A percentile compares a stretch with the other conserved stretches of the same genome.
Evolutionary conservation across 2,329 filamentous ascomycete species (phyloP).

Genomic region (Aspergillus proliferans): DNA sequence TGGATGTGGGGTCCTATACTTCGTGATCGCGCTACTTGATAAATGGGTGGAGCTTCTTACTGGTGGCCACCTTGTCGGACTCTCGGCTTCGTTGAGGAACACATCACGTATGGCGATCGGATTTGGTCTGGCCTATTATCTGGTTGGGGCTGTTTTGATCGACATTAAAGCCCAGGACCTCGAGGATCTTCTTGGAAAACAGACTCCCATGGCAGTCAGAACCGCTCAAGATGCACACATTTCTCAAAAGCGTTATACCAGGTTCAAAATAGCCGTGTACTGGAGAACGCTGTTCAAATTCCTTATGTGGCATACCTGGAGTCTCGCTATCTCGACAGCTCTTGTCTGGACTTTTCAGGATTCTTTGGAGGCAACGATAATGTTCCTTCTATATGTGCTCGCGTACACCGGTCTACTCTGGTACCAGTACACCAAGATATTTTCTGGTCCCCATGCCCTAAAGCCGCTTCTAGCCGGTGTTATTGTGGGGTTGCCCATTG

Average conservation of each 20-base stretch:
- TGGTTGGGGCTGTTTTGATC: constrained; percentile 51
- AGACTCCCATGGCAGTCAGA: constrained; percentile 36
- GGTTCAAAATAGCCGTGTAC: constrained; percentile 45
- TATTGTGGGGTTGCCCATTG: constrained; percentile 42
- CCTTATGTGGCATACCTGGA: constrained; percentile 49
- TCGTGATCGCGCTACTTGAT: constrained; percentile 50
- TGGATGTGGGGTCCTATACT: constrained; percentile 50
- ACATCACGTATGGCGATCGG: constrained; percentile 45
- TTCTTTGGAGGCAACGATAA: constrained; percentile 36
- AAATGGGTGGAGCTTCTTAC: constrained; percentile 49
- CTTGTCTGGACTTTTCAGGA: constrained; percentile 50
- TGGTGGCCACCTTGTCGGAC: constrained; percentile 38
- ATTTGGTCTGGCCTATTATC: constrained; percentile 53
- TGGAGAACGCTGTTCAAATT: constrained; percentile 46
- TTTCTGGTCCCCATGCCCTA: constrained; percentile 44
- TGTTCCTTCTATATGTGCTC: constrained; percentile 46
- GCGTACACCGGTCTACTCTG: constrained; percentile 49
- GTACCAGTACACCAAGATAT: constrained; percentile 51
- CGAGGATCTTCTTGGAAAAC: constrained; percentile 39
- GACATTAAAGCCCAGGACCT: constrained; percentile 51
- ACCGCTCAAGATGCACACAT: constrained; percentile 39
- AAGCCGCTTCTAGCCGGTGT: constrained; percentile 44
- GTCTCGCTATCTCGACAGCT: constrained; percentile 43
- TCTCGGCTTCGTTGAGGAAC: constrained; percentile 29
- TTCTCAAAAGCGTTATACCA: constrained; percentile 41